A percentile compares a stretch with the other conserved stretches of the same genome.
phyloP scores from a whole-genome alignment of 148 eudicot species.

The Rhododendron mucronatum region DNA sequence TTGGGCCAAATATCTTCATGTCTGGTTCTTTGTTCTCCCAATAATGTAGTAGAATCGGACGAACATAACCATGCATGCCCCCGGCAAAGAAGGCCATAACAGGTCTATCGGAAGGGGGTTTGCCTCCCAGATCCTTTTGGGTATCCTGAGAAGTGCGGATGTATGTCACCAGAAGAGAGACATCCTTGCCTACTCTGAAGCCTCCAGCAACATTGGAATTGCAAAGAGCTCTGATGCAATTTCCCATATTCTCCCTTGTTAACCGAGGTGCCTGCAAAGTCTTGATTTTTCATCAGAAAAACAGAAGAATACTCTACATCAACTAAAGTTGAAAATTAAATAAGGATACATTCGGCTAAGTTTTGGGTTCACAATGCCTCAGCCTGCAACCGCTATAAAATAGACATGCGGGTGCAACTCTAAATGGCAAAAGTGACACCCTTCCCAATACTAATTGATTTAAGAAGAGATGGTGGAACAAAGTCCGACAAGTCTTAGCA shows the following conservation, averaged over 20 bases:
- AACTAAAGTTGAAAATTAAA: background rate
- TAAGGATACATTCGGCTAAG: background rate
- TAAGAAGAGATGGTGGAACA: background rate
- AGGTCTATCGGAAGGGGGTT: slow-evolving; percentile 46
- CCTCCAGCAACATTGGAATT: slow-evolving; percentile 65
- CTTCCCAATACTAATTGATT: background rate
- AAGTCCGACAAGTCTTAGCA: background rate
- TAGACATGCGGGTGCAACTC: background rate
- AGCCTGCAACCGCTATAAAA: background rate
- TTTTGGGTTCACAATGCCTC: background rate
- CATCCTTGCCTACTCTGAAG: slow-evolving; percentile 65
- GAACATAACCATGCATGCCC: slow-evolving; percentile 61
- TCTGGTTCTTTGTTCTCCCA: slow-evolving; percentile 66
- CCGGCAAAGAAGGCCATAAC: slow-evolving; percentile 80
- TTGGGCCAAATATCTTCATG: slow-evolving; percentile 66
- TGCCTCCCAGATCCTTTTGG: slow-evolving; percentile 56
- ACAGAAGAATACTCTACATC: background rate
- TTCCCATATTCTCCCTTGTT: slow-evolving; percentile 44
- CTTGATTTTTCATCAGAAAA: background rate
- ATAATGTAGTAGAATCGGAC: slow-evolving; percentile 55
- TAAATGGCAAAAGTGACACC: background rate
- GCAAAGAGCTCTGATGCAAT: slow-evolving; percentile 66
- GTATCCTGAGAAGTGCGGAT: slow-evolving; percentile 57
- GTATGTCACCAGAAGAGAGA: slow-evolving; percentile 60
- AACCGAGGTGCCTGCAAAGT: slow-evolving; percentile 46